Percentiles rank a stretch among this genome's conserved stretches.
Conservation (phyloP, 192 early-diverging fungal species). For the Coemansia aciculifera region DNA sequence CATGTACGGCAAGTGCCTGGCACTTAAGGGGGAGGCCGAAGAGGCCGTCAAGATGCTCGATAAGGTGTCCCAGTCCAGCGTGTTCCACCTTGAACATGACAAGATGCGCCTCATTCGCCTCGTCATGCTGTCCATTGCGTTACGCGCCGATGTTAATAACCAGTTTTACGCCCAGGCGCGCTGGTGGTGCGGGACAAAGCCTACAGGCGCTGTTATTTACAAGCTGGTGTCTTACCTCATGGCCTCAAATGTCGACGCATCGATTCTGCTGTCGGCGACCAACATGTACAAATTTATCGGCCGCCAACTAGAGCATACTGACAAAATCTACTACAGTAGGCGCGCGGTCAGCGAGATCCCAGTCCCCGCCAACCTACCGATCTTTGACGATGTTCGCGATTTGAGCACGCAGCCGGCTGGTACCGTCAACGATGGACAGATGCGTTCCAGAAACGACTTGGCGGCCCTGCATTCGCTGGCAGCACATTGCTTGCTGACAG, state of each 20-base stretch:
- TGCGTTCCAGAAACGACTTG: conserved; percentile 23
- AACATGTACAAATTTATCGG: conserved; percentile 51
- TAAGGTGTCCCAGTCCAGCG: conserved; percentile 35
- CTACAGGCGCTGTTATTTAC: conserved; percentile 24
- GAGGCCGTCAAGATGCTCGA: conserved; percentile 42
- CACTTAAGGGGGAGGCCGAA: conserved; percentile 11
- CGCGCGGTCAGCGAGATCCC: neutral
- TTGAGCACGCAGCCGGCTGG: neutral
- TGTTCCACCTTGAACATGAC: conserved; percentile 17
- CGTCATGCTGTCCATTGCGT: conserved; percentile 28
- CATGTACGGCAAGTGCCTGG: conserved; percentile 42
- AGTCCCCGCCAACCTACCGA: neutral
- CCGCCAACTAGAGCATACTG: conserved; percentile 32
- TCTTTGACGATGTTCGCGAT: conserved; percentile 1
- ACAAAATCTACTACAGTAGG: conserved; percentile 26
- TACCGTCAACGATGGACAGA: neutral
- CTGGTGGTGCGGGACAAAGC: conserved; percentile 45
- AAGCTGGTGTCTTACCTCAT: conserved; percentile 35
- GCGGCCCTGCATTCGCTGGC: conserved; percentile 37
- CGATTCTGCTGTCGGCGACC: conserved; percentile 25
- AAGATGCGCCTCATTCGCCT: conserved; percentile 21
- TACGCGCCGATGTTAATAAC: conserved; percentile 8
- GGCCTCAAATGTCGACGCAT: conserved; percentile 19
- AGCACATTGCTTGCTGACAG: conserved; percentile 32
- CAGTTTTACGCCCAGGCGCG: conserved; percentile 37